Evolutionary conservation across 305 asterid species (phyloP), one percentile per base, ranked within the genome.

Genomic region (Fraxinus sp.): DNA sequence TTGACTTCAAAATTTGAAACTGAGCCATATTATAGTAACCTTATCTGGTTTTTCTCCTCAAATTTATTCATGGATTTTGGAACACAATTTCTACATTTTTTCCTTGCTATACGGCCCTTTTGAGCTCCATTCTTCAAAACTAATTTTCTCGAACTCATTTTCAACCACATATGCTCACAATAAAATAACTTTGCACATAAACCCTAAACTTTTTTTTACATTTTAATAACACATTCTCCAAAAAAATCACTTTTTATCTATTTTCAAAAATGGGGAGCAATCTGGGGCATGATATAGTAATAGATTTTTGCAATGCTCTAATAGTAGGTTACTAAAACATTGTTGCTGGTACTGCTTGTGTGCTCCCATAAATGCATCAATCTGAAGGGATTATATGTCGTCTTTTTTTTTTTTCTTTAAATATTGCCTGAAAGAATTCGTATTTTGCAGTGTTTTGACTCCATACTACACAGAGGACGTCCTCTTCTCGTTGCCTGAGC

Each of bases 391-490:
- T 32, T 16, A 32, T 70, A 70, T 30, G 39, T 30, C 30, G 13
- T 72, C 11, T 33, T 14, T 7, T 71, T n/a, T 71, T 62, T 28
- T 68, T 13, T 4, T 16, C 2, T 22, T 32, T 72, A 72, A 71
- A 33, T 14, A n/a, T 33, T 24, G 46, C 46, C 46, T 72, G 49
- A 72, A 33, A 32, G 76, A 33, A 5, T 32, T 83, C 28, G 57
- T 74, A 49, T 73, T 78, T 33, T 86, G 35, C 73, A 96, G 99
- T 85, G 98, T 97, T 84, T 85, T 93, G 88, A 94, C 98, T 87
- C 99, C 99, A 59, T 97, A 97, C 85, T 97, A 91, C 91, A 89
- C 91, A 72, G 99, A 96, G 89, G 99, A 96, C 86, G 98, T 94
- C 74, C 95, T 96, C 70, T 96, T 94, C 90, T 97, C 99, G 30